A percentile compares a stretch with the other conserved stretches of the same genome.
phyloP scores from a whole-genome alignment of 148 eudicot species.

The Chenopodium suecicum region DNA sequence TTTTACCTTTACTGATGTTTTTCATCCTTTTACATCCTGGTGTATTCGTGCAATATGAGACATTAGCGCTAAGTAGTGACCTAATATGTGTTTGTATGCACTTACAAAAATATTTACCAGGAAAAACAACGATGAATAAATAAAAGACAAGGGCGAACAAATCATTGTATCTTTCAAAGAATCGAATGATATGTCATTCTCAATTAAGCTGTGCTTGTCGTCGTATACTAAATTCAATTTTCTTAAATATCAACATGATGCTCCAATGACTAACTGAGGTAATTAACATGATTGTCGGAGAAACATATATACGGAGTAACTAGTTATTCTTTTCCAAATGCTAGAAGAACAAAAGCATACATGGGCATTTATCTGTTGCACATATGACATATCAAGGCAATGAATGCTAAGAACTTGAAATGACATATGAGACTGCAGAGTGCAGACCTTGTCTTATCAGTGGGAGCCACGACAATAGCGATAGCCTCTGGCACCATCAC shows the following conservation, averaged over 20 bases:
- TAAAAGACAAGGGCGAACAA: background rate
- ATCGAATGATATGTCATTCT: background rate
- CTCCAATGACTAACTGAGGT: background rate
- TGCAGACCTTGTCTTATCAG: slow-evolving; percentile 62
- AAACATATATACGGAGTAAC: background rate
- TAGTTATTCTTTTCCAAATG: background rate
- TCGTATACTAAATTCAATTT: background rate
- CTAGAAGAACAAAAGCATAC: background rate
- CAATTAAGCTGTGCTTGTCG: background rate
- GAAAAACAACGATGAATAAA: background rate
- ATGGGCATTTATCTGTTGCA: background rate
- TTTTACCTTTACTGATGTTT: background rate
- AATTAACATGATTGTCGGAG: background rate
- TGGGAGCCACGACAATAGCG: slow-evolving; percentile 81
- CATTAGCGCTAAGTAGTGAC: background rate
- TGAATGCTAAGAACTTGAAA: background rate
- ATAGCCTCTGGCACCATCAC: slow-evolving; percentile 88
- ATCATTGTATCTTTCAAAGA: background rate
- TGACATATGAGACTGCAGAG: slow-evolving; percentile 7
- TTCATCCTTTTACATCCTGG: background rate
- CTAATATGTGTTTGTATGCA: background rate
- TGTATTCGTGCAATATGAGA: background rate
- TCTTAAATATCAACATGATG: background rate
- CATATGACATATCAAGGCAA: background rate
- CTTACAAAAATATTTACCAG: background rate